Evolutionary conservation across 2,329 filamentous ascomycete genomes (phyloP), one percentile per base, ranked within the genome.

Genomic region (Tolypocladium capitatum): DNA sequence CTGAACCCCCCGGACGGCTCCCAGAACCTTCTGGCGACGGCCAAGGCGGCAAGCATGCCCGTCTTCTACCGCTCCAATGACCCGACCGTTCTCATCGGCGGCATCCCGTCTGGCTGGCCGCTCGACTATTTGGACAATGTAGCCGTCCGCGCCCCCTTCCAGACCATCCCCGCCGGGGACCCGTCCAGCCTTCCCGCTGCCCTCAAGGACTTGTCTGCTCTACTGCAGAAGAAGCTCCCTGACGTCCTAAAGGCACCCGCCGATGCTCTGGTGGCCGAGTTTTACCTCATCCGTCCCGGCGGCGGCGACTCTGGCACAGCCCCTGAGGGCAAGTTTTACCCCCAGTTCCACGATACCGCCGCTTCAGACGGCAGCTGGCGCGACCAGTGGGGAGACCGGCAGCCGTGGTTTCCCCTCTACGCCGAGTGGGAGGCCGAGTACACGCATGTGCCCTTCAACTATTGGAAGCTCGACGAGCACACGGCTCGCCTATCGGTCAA

Each of bases 401-500:
- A 72, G 48, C 61, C 67, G 0, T 71, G 62, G 61, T 63, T 63
- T 21, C 68, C 69, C 0, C 56, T 72, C 0, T 73, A 62, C 27
- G 45, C 64, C 0, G 70, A 73, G 52, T 73, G 69, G 69, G 67
- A 71, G 46, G 62, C 54, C 1, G 60, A 66, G 44, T 73, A 72
- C 49, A 60, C 55, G 6, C 66, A 72, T 49, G 54, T 71, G 5
- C 58, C 59, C 0, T 64, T 56, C 32, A 49, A 60, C 0, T 46
- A 56, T 4, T 70, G 66, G 65, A 45, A 49, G 2, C 47, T 69
- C 1, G 55, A 57, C 33, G 53, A 60, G 47, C 55, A 55, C 41
- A 47, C 49, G 14, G 40, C 51, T 36, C 46, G 55, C 0, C 43
- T 50, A 2, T 52, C 52, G 0, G 48, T 46, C 16, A 44, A 48